Evolutionary conservation across 2,329 filamentous ascomycete species (phyloP), one percentile per base, ranked within the genome.

Genomic region (Exophiala viscosa): DNA sequence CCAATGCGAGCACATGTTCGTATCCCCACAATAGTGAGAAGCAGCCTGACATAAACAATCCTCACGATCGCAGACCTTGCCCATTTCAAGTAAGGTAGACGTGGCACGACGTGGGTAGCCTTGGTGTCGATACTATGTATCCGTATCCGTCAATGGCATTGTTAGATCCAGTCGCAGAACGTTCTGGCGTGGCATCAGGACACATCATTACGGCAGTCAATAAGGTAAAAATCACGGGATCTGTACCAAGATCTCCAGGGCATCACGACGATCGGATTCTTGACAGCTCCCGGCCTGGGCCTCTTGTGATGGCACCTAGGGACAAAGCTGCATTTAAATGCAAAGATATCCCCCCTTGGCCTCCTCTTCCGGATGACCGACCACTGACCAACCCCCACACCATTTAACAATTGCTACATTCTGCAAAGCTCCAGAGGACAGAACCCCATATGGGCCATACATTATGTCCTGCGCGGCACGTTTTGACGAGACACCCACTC

Each of bases 281-380:
- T 42, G 39, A 40, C 38, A 40, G 17, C 10, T 23, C 17, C 34
- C 14, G 34, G 14, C 11, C 34, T 5, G 34, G 11, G 11, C 23
- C 23, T 28, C 1, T 7, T 28, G 5, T 28, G 23, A 28, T 28
- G 23, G 8, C 43, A 33, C 23, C 5, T 18, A 42, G 40, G 52
- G 56, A 58, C 35, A 55, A 51, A 50, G 43, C 54, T 60, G 57
- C 57, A 60, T 52, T 60, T 60, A 60, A 60, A 51, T 60, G 57
- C 57, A 60, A 60, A 60, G 34, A 53, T 46, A 55, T 60, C 57
- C 57, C 54, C 35, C 41, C 20, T 17, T 28, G 3, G 3, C 39
- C 9, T 42, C 23, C 20, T 2, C 18, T 28, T n/a, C 8, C 20
- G 18, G 18, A 13, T 9, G 14, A 11, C 15, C 45, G 41, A 13